phyloP scores from a whole-genome alignment of 2,329 filamentous ascomycete species.

The Fusarium sp. region DNA sequence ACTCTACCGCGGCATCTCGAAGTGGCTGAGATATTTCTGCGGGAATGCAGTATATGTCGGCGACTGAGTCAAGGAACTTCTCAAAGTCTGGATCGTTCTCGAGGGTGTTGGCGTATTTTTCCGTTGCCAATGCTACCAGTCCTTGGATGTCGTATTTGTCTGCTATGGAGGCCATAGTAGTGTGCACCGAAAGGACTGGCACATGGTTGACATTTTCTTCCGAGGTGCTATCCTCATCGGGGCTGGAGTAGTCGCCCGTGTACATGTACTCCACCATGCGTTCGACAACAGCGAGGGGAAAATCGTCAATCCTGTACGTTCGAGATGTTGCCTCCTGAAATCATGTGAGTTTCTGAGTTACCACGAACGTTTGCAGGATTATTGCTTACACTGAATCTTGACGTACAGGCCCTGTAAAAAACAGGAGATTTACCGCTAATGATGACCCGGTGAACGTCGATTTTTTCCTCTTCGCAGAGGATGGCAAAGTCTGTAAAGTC shows the following conservation, averaged over 20 bases:
- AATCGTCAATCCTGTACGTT: slow-evolving; percentile 16
- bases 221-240: background rate
- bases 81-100: background rate
- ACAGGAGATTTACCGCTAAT: background rate
- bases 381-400: slow-evolving; percentile 8
- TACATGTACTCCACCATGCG: slow-evolving; percentile 36
- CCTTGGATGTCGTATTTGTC: slow-evolving; percentile 31
- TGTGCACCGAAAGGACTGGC: background rate
- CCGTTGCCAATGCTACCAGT: background rate
- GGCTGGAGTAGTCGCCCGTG: slow-evolving; percentile 4
- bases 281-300: background rate
- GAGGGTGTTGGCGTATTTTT: slow-evolving; percentile 11
- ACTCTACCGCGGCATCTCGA: background rate
- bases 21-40: background rate
- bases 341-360: background rate
- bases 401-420: background rate
- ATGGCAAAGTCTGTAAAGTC: slow-evolving; percentile 15
- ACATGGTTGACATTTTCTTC: background rate
- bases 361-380: too few relatives aligned
- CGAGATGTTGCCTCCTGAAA: slow-evolving; percentile 11
- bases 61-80: slow-evolving; percentile 13
- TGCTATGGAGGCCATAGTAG: slow-evolving; percentile 16
- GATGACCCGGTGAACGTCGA: background rate
- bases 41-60: slow-evolving; percentile 5
- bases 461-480: background rate